phyloP scores from a whole-genome alignment of 805 yeast genomes.

The Komagataella mondaviorum region DNA sequence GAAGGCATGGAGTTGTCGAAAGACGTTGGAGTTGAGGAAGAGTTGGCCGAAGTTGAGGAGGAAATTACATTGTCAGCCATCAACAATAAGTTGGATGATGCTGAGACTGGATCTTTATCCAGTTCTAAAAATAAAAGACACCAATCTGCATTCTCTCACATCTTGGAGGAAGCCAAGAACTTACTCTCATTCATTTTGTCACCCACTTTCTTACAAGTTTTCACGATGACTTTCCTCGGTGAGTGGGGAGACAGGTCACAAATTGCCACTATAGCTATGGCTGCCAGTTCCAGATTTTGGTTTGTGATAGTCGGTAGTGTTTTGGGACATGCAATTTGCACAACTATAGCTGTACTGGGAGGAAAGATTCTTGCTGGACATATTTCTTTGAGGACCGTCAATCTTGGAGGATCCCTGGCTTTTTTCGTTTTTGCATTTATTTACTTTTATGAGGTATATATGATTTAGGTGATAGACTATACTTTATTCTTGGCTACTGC shows the following conservation, averaged over 20 bases:
- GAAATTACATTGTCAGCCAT: slow-evolving; percentile 62
- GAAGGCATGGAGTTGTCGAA: slow-evolving; percentile 81
- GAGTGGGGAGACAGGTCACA: slow-evolving; percentile 99
- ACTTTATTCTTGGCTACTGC: neutral
- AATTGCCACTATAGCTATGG: slow-evolving; percentile 96
- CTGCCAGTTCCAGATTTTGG: slow-evolving; percentile 92
- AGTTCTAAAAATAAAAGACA: neutral
- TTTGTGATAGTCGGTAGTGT: slow-evolving; percentile 80
- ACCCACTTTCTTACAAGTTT: slow-evolving; percentile 89
- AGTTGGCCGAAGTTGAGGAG: slow-evolving; percentile 92
- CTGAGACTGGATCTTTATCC: slow-evolving; percentile 40
- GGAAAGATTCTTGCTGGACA: slow-evolving; percentile 84
- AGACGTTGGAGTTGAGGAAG: slow-evolving; percentile 83
- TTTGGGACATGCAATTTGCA: slow-evolving; percentile 80
- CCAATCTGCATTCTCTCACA: neutral
- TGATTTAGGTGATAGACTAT: neutral
- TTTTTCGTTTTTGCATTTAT: slow-evolving; percentile 72
- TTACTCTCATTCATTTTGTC: slow-evolving; percentile 56
- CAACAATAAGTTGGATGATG: slow-evolving; percentile 31
- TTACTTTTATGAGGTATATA: slow-evolving; percentile 58
- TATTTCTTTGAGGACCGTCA: slow-evolving; percentile 84
- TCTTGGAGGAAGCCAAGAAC: slow-evolving; percentile 27
- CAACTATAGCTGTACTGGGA: slow-evolving; percentile 83
- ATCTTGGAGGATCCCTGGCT: slow-evolving; percentile 82
- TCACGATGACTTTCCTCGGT: slow-evolving; percentile 90